phyloP scores from a whole-genome alignment of 306 rosid genomes.

The Cucurbita ficifolia region DNA sequence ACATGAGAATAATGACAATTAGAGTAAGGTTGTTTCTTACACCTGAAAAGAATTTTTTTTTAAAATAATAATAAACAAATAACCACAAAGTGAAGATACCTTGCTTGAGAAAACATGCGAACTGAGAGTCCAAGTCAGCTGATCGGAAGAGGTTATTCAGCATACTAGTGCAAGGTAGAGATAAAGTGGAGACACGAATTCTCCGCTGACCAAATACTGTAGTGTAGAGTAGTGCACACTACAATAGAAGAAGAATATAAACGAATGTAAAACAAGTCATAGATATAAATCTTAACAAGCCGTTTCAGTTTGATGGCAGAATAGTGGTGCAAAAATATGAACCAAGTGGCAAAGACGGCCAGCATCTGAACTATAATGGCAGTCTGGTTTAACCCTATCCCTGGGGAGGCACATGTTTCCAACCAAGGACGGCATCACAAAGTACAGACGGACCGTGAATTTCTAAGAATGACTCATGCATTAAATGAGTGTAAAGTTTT shows the following conservation, averaged over 20 bases:
- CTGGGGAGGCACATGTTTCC: not conserved
- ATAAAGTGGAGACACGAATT: slow-evolving; percentile 73
- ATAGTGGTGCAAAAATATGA: not conserved
- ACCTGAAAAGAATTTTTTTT: not conserved
- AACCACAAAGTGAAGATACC: slow-evolving; percentile 32
- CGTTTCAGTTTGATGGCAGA: not conserved
- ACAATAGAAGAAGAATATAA: slow-evolving; percentile 10
- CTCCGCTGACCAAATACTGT: slow-evolving; percentile 88
- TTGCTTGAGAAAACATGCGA: slow-evolving; percentile 90
- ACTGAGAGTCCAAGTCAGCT: slow-evolving; percentile 96
- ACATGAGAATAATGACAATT: not conserved
- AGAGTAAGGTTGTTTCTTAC: not conserved
- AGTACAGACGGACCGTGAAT: not conserved
- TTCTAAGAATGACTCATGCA: not conserved
- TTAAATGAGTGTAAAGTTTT: not conserved
- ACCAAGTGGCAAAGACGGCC: not conserved
- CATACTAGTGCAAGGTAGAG: slow-evolving; percentile 94
- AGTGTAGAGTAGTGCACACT: slow-evolving; percentile 99
- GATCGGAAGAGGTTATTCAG: slow-evolving; percentile 86
- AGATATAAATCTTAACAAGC: not conserved
- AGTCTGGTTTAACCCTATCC: not conserved
- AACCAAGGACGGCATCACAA: not conserved
- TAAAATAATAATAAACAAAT: not conserved
- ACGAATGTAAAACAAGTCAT: not conserved
- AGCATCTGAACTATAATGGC: not conserved